Evolutionary conservation across 345 rosid species (phyloP).

Genomic region (Theobroma cacao): DNA sequence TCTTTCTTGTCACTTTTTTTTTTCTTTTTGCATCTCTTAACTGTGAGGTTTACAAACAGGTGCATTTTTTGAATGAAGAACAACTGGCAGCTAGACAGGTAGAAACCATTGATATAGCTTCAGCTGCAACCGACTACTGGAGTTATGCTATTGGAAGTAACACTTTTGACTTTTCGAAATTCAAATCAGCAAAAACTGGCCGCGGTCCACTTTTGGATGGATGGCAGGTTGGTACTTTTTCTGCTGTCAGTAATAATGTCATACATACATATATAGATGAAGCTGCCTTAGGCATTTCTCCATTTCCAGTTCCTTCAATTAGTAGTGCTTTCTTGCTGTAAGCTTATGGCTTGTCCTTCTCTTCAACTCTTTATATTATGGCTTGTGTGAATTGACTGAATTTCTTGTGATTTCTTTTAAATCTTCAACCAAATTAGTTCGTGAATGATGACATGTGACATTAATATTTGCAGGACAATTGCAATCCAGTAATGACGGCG

Average conservation of each 20-base stretch:
- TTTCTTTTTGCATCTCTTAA: slow-evolving; percentile 15
- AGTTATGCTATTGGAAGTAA: slow-evolving; percentile 49
- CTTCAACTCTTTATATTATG: neutral
- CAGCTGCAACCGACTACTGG: slow-evolving; percentile 63
- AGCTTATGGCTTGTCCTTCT: neutral
- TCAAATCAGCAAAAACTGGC: slow-evolving; percentile 51
- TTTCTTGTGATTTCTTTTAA: neutral
- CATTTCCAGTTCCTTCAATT: neutral
- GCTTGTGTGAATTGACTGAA: neutral
- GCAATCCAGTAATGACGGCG: slow-evolving; percentile 67
- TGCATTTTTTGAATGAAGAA: slow-evolving; percentile 49
- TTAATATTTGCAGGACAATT: slow-evolving; percentile 44
- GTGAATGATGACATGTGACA: neutral
- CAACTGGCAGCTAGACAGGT: slow-evolving; percentile 52
- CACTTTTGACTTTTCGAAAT: slow-evolving; percentile 46
- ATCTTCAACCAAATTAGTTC: neutral
- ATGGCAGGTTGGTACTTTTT: slow-evolving; percentile 56
- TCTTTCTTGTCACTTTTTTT: neutral
- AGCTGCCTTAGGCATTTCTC: neutral
- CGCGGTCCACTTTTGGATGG: slow-evolving; percentile 64
- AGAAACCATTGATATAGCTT: slow-evolving; percentile 59
- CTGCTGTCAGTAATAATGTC: neutral
- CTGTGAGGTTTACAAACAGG: slow-evolving; percentile 33
- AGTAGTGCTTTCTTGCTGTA: neutral
- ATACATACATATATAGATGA: neutral